phyloP scores from a whole-genome alignment of 805 yeast genomes.

The Jamesozyma hellenica region DNA sequence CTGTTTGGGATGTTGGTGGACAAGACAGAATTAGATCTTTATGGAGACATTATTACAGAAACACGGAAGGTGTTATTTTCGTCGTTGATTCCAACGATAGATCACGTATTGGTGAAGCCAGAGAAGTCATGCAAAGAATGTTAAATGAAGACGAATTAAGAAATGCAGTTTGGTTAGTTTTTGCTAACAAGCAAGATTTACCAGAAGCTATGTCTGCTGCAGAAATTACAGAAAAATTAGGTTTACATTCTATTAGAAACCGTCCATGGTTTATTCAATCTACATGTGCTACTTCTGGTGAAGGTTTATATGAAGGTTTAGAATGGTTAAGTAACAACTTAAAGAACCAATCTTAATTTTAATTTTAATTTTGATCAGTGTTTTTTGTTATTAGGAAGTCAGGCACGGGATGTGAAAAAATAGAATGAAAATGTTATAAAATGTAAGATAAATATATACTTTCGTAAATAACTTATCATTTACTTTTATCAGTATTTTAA shows the following conservation, averaged over 20 bases:
- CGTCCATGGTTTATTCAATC: conserved; percentile 99
- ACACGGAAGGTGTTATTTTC: conserved; percentile 96
- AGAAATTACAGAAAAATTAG: conserved; percentile 93
- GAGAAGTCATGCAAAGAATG: conserved; percentile 97
- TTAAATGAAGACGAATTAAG: conserved; percentile 96
- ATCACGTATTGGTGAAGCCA: conserved; percentile 94
- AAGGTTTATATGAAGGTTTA: conserved; percentile 94
- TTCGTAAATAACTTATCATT: no score
- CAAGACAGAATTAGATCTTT: conserved; percentile 97
- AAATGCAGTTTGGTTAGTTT: conserved; percentile 88
- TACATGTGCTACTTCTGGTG: conserved; percentile 98
- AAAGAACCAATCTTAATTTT: conserved; percentile 47
- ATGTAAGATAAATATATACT: neutral
- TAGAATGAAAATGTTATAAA: neutral
- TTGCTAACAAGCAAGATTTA: conserved; percentile 97
- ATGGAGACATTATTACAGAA: conserved; percentile 98
- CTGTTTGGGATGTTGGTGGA: conserved; percentile 99
- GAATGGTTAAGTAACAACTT: conserved; percentile 92
- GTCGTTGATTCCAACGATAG: conserved; percentile 97
- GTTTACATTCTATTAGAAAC: conserved; percentile 93
- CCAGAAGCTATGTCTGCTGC: conserved; percentile 99
- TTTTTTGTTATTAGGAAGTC: no score
- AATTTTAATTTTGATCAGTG: neutral
- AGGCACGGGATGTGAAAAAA: neutral
- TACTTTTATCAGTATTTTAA: no score